Evolutionary conservation across 345 rosid species (phyloP).

Genomic region (Salix purpurea): DNA sequence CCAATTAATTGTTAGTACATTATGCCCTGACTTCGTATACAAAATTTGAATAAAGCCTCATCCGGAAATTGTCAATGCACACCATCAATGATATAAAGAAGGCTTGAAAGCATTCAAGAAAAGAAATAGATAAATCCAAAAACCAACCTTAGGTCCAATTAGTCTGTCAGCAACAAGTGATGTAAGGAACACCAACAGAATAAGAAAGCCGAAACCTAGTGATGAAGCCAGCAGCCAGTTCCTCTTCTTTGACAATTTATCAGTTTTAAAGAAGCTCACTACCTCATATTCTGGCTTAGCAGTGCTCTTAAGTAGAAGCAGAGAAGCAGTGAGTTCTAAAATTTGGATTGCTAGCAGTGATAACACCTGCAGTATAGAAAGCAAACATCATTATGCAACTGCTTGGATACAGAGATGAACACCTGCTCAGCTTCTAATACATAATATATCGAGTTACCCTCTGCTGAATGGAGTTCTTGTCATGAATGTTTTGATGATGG

Average conservation of each 20-base stretch:
- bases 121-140: background rate
- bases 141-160: constrained; percentile 50
- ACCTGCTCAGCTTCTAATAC: background rate
- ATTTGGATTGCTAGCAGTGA: constrained; percentile 52
- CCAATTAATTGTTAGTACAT: background rate
- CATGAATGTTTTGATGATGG: background rate
- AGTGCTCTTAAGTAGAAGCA: constrained; percentile 49
- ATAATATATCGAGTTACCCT: background rate
- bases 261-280: constrained; percentile 34
- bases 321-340: constrained; percentile 50
- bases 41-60: background rate
- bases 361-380: constrained; percentile 39
- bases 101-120: constrained; percentile 7
- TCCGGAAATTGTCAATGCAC: background rate
- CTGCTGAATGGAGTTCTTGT: background rate
- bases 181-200: constrained; percentile 46
- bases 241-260: constrained; percentile 27
- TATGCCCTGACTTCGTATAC: background rate
- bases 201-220: constrained; percentile 48
- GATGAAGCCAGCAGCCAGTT: constrained; percentile 64
- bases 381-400: constrained; percentile 7
- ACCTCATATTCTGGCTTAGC: constrained; percentile 42
- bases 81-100: background rate
- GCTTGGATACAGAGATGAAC: background rate
- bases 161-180: constrained; percentile 46